Evolutionary conservation across 768 basidiomycete species (phyloP).

Genomic region (Floccularia luteovirens): DNA sequence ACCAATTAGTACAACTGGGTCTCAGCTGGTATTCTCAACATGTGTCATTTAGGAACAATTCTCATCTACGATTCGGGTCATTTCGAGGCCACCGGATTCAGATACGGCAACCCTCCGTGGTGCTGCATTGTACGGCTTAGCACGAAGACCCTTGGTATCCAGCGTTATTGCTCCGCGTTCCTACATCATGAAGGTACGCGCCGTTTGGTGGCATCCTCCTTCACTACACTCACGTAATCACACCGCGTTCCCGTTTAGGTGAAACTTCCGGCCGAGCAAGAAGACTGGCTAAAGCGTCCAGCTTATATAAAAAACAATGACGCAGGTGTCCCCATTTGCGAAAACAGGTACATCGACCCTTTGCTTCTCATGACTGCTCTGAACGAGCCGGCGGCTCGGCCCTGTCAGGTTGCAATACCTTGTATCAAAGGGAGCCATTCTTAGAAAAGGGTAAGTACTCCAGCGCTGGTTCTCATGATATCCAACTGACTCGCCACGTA

Average conservation of each 20-base stretch:
- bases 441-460: conserved; percentile 68
- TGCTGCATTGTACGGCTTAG: conserved; percentile 83
- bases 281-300: conserved; percentile 80
- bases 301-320: conserved; percentile 77
- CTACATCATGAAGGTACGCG: conserved; percentile 76
- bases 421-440: conserved; percentile 79
- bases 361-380: conserved; percentile 10
- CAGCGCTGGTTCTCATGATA: conserved; percentile 9
- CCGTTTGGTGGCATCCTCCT: conserved; percentile 2
- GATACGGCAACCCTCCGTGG: conserved; percentile 87
- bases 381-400: conserved; percentile 18
- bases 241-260: conserved; percentile 36
- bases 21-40: conserved; percentile 8
- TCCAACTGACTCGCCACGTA: conserved; percentile 18
- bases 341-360: conserved; percentile 56
- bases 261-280: conserved; percentile 80
- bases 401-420: conserved; percentile 70
- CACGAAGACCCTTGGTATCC: conserved; percentile 68
- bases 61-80: conserved; percentile 55
- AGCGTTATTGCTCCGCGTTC: conserved; percentile 76
- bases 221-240: neutral
- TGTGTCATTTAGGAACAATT: conserved; percentile 68
- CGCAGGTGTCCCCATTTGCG: conserved; percentile 72
- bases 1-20: conserved; percentile 4
- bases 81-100: conserved; percentile 78